Conservation (phyloP, 1,284 basidiomycete species). For the Acaromyces ingoldii region DNA sequence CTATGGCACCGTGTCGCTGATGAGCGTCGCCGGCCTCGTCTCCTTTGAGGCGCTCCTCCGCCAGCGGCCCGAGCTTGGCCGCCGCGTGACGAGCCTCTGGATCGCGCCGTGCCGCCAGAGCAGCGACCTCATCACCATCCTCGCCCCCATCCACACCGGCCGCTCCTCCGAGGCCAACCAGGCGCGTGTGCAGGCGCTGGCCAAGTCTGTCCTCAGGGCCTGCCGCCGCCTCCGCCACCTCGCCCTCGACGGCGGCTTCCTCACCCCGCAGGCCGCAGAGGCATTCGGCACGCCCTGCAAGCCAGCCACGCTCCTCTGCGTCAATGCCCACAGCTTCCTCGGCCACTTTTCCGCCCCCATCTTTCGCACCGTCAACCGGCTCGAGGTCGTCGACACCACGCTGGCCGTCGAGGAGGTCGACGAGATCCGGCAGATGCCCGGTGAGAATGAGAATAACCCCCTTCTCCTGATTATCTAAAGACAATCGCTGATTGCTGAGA, state of each 20-base stretch:
- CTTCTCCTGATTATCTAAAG: neutral
- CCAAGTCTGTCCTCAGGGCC: conserved; percentile 23
- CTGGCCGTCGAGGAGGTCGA: conserved; percentile 41
- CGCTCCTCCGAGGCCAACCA: conserved; percentile 21
- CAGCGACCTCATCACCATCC: conserved; percentile 37
- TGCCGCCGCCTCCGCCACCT: conserved; percentile 41
- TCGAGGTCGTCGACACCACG: conserved; percentile 42
- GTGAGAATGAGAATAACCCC: conserved; percentile 4
- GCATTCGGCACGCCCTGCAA: conserved; percentile 47
- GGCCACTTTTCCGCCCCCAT: conserved; percentile 44
- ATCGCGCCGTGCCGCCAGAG: conserved; percentile 33
- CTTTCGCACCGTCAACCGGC: conserved; percentile 30
- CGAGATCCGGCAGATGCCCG: conserved; percentile 36
- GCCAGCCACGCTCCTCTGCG: conserved; percentile 33
- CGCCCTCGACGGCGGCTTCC: conserved; percentile 39
- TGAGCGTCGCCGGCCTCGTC: conserved; percentile 18
- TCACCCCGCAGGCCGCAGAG: conserved; percentile 29
- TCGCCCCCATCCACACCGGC: conserved; percentile 32
- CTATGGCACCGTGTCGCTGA: conserved; percentile 21
- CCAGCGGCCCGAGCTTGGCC: conserved; percentile 18
- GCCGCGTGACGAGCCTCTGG: conserved; percentile 35
- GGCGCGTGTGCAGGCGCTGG: conserved; percentile 17
- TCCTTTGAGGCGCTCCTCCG: conserved; percentile 24
- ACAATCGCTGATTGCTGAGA: no score
- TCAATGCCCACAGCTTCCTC: conserved; percentile 48